Percentiles rank a stretch among this genome's conserved stretches.
Conservation (phyloP, 805 yeast genomes). For the Metschnikowia anglica region DNA sequence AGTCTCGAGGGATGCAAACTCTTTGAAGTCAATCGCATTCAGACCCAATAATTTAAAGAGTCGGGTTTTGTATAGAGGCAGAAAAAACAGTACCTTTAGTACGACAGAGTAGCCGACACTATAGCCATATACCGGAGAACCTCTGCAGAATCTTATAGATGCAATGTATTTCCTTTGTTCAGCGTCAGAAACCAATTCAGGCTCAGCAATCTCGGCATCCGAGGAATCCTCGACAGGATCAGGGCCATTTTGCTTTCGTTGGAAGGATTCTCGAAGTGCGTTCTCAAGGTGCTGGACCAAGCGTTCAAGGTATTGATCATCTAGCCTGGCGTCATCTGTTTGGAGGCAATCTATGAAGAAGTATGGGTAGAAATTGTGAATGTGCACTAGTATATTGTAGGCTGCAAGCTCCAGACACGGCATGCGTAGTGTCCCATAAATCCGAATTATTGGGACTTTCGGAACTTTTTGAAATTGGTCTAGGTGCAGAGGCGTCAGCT, state of each 20-base stretch:
- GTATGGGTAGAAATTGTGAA: slow-evolving; percentile 87
- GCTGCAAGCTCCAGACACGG: slow-evolving; percentile 34
- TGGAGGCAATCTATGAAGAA: slow-evolving; percentile 64
- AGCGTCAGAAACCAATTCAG: slow-evolving; percentile 7
- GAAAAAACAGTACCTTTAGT: slow-evolving; percentile 65
- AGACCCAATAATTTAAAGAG: slow-evolving; percentile 48
- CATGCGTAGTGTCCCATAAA: slow-evolving; percentile 68
- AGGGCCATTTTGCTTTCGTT: slow-evolving; percentile 17
- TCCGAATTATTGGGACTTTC: slow-evolving; percentile 71
- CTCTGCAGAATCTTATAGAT: slow-evolving; percentile 64
- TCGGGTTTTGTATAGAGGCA: slow-evolving; percentile 58
- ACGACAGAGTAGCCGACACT: slow-evolving; percentile 61
- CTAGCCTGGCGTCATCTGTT: slow-evolving; percentile 13
- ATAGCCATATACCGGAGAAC: slow-evolving; percentile 82
- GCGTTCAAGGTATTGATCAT: slow-evolving; percentile 33
- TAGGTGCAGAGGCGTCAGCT: slow-evolving; percentile 49
- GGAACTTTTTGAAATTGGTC: slow-evolving; percentile 47
- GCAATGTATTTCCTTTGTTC: slow-evolving; percentile 48
- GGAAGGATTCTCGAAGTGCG: slow-evolving; percentile 40
- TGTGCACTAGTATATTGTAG: slow-evolving; percentile 51
- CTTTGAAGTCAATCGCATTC: slow-evolving; percentile 14
- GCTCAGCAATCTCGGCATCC: slow-evolving; percentile 11
- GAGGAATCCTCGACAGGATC: slow-evolving; percentile 15
- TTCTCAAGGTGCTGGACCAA: slow-evolving; percentile 48
- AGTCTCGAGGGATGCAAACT: slow-evolving; percentile 1